Base-by-base conservation (phyloP, 768 basidiomycete species). In the Sarcomyxa edulis region DNA sequence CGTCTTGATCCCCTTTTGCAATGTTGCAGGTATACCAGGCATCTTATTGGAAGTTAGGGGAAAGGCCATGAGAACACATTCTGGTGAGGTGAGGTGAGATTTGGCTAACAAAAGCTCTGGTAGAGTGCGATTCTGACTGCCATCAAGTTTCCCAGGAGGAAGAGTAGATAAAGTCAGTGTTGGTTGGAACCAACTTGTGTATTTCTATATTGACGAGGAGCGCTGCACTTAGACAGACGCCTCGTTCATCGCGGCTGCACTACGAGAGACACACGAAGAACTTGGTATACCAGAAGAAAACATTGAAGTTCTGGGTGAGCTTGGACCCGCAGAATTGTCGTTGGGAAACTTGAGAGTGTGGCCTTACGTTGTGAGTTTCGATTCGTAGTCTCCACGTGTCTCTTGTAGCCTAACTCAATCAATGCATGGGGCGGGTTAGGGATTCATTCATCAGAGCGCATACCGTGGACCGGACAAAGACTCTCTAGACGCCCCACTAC, bases 41-140 rank as follows among this genome's bases (percentile, higher is more conserved):
- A 70, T 91, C 14, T 54, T 90, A 32, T 68, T 88, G 11, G 81
- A 89, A 56, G 74, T 89, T 22, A 69, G 87, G 47, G 76, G 75
- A 11, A 75, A 76, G 49, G 58, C 72, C 27, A 58, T 83, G 35
- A 66, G 84, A 48, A 71, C 66, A 21, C 87, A 89, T 58, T 80
- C 85, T 1, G 86, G 87, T n/a, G 84, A 89, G 66, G 76, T 89
- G 23, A 87, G 87, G 87, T 85, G 51, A 39, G 49, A 34, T 12
- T 12, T n/a, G n/a, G n/a, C n/a, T n/a, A n/a, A n/a, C n/a, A 7
- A 27, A 24, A 14, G 8, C 25, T 25, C 14, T 39, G 32, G 19
- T 27, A 20, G 35, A 22, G 23, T 48, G n/a, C 18, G 9, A 12
- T 20, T 22, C 25, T 11, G 24, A 14, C 26, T 37, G 24, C 28